Evolutionary conservation across 768 basidiomycete genomes (phyloP).

Genomic region (Pholiota conissans): DNA sequence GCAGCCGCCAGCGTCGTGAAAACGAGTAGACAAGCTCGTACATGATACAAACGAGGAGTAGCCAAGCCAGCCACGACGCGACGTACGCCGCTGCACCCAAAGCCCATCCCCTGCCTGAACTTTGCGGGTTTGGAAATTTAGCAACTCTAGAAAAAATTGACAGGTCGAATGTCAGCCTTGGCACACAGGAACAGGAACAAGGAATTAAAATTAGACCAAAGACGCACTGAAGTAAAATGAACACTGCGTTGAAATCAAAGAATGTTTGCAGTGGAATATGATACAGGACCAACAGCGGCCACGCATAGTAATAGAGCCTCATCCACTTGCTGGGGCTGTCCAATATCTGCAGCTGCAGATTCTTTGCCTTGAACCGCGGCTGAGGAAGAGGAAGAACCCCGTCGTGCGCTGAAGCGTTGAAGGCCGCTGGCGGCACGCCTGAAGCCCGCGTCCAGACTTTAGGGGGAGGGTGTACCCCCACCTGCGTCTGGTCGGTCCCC

Average conservation of each 20-base stretch:
- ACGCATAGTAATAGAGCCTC: conserved; percentile 65
- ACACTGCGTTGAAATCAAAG: conserved; percentile 88
- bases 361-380: conserved; percentile 67
- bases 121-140: conserved; percentile 69
- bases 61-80: conserved; percentile 77
- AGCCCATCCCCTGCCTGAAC: conserved; percentile 78
- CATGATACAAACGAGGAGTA: conserved; percentile 68
- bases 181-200: conserved; percentile 2
- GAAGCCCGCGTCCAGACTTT: conserved; percentile 22
- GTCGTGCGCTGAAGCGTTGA: conserved; percentile 15
- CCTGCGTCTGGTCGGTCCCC: conserved; percentile 50
- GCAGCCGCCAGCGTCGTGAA: conserved; percentile 72
- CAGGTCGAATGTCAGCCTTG: conserved; percentile 1
- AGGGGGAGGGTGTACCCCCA: conserved; percentile 28
- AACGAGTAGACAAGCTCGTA: conserved; percentile 82
- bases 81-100: conserved; percentile 82
- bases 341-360: conserved; percentile 68
- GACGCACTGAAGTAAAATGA: conserved; percentile 80
- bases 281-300: conserved; percentile 69
- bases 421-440: conserved; percentile 13
- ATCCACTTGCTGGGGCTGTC: conserved; percentile 56
- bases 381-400: conserved; percentile 35
- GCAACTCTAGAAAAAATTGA: conserved; percentile 52
- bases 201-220: conserved; percentile 15
- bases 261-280: conserved; percentile 79